Evolutionary conservation across 805 yeast genomes (phyloP), one percentile per base, ranked within the genome.

Genomic region (Myxozyma nipponensis): DNA sequence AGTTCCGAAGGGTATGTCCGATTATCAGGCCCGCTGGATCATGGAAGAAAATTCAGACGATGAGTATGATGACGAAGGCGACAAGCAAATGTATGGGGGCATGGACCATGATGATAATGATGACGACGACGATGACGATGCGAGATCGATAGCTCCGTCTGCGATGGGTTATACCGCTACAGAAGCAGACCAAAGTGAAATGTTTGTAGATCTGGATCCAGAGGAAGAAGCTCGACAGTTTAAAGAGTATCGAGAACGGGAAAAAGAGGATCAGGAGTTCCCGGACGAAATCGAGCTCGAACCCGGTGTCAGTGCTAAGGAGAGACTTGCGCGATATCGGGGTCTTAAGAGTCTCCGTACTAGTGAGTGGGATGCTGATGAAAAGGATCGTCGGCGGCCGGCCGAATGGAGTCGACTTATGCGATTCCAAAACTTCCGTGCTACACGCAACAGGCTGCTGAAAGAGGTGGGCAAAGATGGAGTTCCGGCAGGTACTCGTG

Each of bases 241-340:
- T 55, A 71, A 76, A 49, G 77, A 76, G 61, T 89, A 75, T 70
- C 79, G 93, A 60, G 96, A 82, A 58, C 77, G 78, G 52, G 97
- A 90, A 48, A 47, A 47, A 3, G 49, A 46, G 21, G 61, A 57
- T 17, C 97, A 88, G 65, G 96, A 90, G 62, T 93, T 89, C 74
- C 98, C 98, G 0, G 99, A 93, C 69, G 98, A 93, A 70, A 70
- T 91, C 49, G 98, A 93, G 66, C 71, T 93, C 39, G 77, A 75
- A 41, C 97, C 97, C 26, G 65, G 68, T 4, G 90, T 78, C 57
- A 76, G 84, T 3, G 98, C 86, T 7, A 77, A 77, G 61, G 88
- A 89, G 56, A 77, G 87, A 57, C 74, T 93, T 50, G 69, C 74
- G 26, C 78, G 89, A 54, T 91, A 88, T 69, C 78, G 97, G 67